Percentiles rank a stretch among this genome's conserved stretches.
phyloP scores from a whole-genome alignment of 306 rosid species.

The Quercus glauca region DNA sequence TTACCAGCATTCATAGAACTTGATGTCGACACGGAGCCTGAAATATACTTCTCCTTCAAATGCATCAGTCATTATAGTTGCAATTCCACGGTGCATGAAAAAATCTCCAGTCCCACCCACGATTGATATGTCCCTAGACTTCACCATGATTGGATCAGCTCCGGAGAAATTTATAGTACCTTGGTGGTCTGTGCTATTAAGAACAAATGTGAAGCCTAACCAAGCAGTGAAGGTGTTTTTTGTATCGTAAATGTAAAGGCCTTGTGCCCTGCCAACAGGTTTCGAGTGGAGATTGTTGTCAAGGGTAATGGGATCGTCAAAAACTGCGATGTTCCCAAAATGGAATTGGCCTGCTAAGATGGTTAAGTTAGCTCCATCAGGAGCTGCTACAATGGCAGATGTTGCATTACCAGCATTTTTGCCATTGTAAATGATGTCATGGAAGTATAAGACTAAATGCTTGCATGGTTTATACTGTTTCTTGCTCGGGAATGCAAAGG shows the following conservation, averaged over 20 bases:
- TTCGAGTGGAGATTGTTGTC: conserved; percentile 67
- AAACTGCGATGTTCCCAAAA: conserved; percentile 64
- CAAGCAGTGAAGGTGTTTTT: conserved; percentile 61
- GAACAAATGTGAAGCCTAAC: conserved; percentile 59
- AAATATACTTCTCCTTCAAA: conserved; percentile 74
- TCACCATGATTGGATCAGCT: conserved; percentile 55
- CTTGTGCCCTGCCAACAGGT: conserved; percentile 82
- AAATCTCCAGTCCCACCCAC: conserved; percentile 80
- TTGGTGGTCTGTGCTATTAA: conserved; percentile 37
- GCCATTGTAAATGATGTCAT: conserved; percentile 70
- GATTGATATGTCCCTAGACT: conserved; percentile 59
- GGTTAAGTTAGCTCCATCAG: conserved; percentile 57
- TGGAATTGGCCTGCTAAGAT: conserved; percentile 42
- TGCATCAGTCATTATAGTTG: conserved; percentile 65
- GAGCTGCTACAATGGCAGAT: conserved; percentile 68
- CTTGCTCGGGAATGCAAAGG: conserved; percentile 16
- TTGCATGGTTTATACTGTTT: conserved; percentile 53
- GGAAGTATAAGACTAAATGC: conserved; percentile 51
- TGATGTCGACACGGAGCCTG: conserved; percentile 59
- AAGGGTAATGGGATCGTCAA: conserved; percentile 72
- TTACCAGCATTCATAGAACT: conserved; percentile 71
- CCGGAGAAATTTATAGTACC: conserved; percentile 65
- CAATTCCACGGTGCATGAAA: conserved; percentile 74
- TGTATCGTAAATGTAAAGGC: conserved; percentile 61
- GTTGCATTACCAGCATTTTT: conserved; percentile 63